Evolutionary conservation across 306 rosid genomes (phyloP), one percentile per base, ranked within the genome.

Genomic region (Glycine tomentella): DNA sequence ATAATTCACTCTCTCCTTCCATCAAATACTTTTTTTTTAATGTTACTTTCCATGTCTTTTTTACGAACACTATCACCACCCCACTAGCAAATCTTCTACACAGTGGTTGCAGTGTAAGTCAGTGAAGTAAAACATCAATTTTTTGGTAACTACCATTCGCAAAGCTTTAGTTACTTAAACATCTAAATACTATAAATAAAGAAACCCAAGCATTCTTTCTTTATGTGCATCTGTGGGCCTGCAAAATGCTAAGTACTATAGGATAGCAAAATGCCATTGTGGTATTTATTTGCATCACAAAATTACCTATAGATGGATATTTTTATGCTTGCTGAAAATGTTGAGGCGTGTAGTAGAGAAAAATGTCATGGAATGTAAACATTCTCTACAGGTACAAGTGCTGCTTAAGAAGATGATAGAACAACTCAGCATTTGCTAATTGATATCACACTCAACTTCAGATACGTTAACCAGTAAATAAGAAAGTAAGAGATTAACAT

Each of bases 261-360:
- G 25, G 12, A 40, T 38, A 65, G 6, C 9, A 17, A 45, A 10
- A 17, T 46, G 1, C 3, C 9, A 68, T 12, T 17, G 4, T 40
- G 34, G 52, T 16, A 44, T 38, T 46, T 68, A 44, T 38, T 46
- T 69, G 53, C 25, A 58, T 67, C 46, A 25, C 51, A 6, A 38
- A 38, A 72, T 40, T 50, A 72, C 48, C 57, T 15, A 71, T 34
- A 56, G 16, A 31, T 74, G 53, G 44, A 70, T 64, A 55, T 64
- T 66, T 67, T 0, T 55, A 17, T 55, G n/a, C 34, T 81, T 51
- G 56, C 69, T 53, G 9, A n/a, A 16, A 74, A 36, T 75, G 58
- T 81, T 9, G 75, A 74, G 79, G 42, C 79, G 51, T 71, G 53
- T 5, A 52, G 2, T 64, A 51, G 17, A 48, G 15, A 61, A 72